Conservation (phyloP, 1,284 basidiomycete genomes). For the Calocybe gambosa region DNA sequence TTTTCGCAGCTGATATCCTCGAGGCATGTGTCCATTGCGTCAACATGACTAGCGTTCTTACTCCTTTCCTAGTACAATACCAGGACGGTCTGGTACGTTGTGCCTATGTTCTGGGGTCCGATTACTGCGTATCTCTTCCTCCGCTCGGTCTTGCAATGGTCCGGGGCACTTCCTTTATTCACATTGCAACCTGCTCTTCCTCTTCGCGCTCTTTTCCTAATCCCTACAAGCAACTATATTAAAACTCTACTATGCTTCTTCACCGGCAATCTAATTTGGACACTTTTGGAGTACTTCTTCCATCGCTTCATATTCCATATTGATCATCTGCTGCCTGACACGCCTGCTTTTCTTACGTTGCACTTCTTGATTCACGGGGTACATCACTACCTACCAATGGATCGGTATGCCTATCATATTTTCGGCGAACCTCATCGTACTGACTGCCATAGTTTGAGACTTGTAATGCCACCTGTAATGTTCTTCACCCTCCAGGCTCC, state of each 20-base stretch:
- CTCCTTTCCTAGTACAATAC: constrained; percentile 60
- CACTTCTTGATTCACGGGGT: constrained; percentile 96
- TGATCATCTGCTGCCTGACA: constrained; percentile 86
- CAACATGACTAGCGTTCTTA: not conserved
- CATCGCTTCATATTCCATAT: constrained; percentile 99
- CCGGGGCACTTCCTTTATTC: constrained; percentile 55
- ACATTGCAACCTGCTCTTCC: constrained; percentile 49
- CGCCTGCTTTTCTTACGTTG: constrained; percentile 71
- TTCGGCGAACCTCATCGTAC: constrained; percentile 8
- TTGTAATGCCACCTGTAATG: constrained; percentile 95
- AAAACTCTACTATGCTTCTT: constrained; percentile 66
- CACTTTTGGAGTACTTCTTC: constrained; percentile 89
- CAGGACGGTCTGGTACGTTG: constrained; percentile 90
- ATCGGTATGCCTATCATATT: constrained; percentile 47
- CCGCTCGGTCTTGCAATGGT: constrained; percentile 82
- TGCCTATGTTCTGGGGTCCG: constrained; percentile 90
- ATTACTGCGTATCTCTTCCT: constrained; percentile 79
- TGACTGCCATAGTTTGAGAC: constrained; percentile 55
- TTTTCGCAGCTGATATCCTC: constrained; percentile 81
- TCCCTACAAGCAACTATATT: constrained; percentile 41
- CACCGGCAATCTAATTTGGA: constrained; percentile 89
- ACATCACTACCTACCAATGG: constrained; percentile 98
- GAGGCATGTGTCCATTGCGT: constrained; percentile 49
- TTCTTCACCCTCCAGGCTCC: constrained; percentile 80
- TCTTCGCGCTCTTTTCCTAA: constrained; percentile 34